Evolutionary conservation across 495 filamentous ascomycete species (phyloP).

Genomic region (Annulohypoxylon moriforme): DNA sequence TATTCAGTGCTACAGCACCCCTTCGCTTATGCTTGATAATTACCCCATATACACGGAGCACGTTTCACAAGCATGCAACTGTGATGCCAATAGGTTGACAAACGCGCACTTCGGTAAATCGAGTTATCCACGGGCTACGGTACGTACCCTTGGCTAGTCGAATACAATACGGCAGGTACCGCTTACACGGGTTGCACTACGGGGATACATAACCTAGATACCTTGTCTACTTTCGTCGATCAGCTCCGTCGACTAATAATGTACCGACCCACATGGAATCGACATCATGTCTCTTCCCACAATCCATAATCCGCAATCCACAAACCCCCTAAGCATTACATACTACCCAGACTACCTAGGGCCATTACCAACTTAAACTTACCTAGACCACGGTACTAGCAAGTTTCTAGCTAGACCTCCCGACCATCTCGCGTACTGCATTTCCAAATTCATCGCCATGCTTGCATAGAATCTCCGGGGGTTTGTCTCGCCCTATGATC

Average conservation of each 20-base stretch:
- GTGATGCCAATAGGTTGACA: slow-evolving; percentile 44
- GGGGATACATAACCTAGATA: slow-evolving; percentile 22
- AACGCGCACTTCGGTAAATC: slow-evolving; percentile 47
- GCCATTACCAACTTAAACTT: slow-evolving; percentile 10
- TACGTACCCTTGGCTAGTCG: slow-evolving; percentile 7
- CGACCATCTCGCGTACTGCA: slow-evolving; percentile 19
- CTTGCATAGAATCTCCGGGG: slow-evolving; percentile 26
- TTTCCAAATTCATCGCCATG: slow-evolving; percentile 25
- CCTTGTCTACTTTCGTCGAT: slow-evolving; percentile 40
- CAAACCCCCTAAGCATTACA: slow-evolving; percentile 4
- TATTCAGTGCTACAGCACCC: slow-evolving; percentile 32
- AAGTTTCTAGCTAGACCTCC: slow-evolving; percentile 8
- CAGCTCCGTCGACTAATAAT: slow-evolving; percentile 44
- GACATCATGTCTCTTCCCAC: slow-evolving; percentile 36
- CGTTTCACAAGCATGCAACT: slow-evolving; percentile 45
- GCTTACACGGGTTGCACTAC: slow-evolving; percentile 31
- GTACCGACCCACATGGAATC: slow-evolving; percentile 39
- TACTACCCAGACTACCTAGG: neutral
- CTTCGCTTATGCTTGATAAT: slow-evolving; percentile 41
- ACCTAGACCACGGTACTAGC: slow-evolving; percentile 9
- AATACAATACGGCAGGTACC: slow-evolving; percentile 25
- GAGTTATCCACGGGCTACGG: slow-evolving; percentile 10
- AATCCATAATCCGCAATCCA: slow-evolving; percentile 15
- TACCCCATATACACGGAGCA: slow-evolving; percentile 47
- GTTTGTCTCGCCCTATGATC: slow-evolving; percentile 37